Conservation (phyloP, 2,329 filamentous ascomycete genomes). For the Aspergillus oerlinghausenensis region DNA sequence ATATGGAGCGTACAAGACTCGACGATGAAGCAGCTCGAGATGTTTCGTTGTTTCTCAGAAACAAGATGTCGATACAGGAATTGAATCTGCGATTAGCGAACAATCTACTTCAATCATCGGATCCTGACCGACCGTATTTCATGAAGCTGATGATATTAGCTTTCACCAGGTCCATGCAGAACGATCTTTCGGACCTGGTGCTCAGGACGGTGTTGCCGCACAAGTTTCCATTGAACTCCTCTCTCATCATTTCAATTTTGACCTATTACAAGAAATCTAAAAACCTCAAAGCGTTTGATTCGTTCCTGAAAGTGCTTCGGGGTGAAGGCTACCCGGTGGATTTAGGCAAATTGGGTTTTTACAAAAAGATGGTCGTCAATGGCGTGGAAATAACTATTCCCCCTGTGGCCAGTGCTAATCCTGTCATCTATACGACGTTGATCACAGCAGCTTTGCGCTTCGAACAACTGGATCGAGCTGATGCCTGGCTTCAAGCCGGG, state of each 20-base stretch:
- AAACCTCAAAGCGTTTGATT: slow-evolving; percentile 38
- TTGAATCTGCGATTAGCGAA: slow-evolving; percentile 32
- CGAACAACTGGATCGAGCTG: slow-evolving; percentile 37
- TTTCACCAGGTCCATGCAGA: slow-evolving; percentile 35
- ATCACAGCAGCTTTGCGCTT: slow-evolving; percentile 37
- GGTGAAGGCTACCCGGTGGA: slow-evolving; percentile 33
- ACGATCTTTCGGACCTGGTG: slow-evolving; percentile 37
- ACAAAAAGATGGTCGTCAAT: slow-evolving; percentile 27
- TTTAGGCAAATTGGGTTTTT: slow-evolving; percentile 23
- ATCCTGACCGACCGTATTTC: slow-evolving; percentile 33
- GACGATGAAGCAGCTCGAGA: slow-evolving; percentile 27
- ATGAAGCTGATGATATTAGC: slow-evolving; percentile 34
- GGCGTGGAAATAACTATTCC: slow-evolving; percentile 35
- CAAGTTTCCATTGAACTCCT: slow-evolving; percentile 31
- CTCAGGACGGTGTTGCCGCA: slow-evolving; percentile 36
- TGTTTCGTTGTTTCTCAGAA: slow-evolving; percentile 24
- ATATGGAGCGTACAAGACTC: slow-evolving; percentile 17
- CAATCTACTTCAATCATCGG: slow-evolving; percentile 31
- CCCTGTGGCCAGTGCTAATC: slow-evolving; percentile 29
- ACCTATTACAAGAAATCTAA: slow-evolving; percentile 37
- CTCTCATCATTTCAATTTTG: slow-evolving; percentile 34
- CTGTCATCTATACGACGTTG: slow-evolving; percentile 32
- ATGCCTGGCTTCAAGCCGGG: slow-evolving; percentile 37
- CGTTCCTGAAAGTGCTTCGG: slow-evolving; percentile 34
- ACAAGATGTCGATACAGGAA: slow-evolving; percentile 31